Conservation (phyloP, 768 basidiomycete species). For the Tricholoma terreum region DNA sequence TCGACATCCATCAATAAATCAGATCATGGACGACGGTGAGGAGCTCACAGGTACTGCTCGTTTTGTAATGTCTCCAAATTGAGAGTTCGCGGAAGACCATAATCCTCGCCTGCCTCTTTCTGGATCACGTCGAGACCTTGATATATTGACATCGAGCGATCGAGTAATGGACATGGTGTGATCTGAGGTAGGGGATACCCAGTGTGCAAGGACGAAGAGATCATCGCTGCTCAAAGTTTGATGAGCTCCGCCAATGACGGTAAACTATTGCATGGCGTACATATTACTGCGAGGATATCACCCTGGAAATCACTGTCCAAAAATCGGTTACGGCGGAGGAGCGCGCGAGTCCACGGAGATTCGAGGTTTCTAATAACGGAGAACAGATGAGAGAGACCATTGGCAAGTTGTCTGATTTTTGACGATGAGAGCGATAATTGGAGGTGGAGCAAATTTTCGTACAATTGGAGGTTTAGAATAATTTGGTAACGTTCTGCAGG, state of each 20-base stretch:
- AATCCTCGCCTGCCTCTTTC: constrained; percentile 70
- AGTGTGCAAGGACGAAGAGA: constrained; percentile 70
- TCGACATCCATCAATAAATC: neutral
- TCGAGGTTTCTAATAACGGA: constrained; percentile 73
- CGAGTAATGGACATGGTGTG: constrained; percentile 68
- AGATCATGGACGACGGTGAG: neutral
- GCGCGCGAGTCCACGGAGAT: constrained; percentile 72
- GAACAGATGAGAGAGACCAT: constrained; percentile 68
- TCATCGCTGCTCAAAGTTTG: constrained; percentile 49
- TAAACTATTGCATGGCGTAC: constrained; percentile 39
- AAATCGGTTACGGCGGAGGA: constrained; percentile 71
- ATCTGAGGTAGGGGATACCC: constrained; percentile 81
- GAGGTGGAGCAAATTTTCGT: constrained; percentile 16
- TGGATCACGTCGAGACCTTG: constrained; percentile 68
- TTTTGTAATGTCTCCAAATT: constrained; percentile 72
- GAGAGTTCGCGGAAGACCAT: constrained; percentile 66
- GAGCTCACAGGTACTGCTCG: constrained; percentile 72
- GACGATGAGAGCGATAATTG: too few relatives aligned
- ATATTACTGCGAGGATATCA: constrained; percentile 79
- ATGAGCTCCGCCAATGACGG: neutral
- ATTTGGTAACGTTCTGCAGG: constrained; percentile 74
- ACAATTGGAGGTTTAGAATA: constrained; percentile 69
- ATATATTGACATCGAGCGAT: constrained; percentile 44
- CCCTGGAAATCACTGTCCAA: constrained; percentile 81
- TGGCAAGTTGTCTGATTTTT: constrained; percentile 66